Conservation (phyloP, 2,329 filamentous ascomycete genomes). For the Cordyceps cicadae region DNA sequence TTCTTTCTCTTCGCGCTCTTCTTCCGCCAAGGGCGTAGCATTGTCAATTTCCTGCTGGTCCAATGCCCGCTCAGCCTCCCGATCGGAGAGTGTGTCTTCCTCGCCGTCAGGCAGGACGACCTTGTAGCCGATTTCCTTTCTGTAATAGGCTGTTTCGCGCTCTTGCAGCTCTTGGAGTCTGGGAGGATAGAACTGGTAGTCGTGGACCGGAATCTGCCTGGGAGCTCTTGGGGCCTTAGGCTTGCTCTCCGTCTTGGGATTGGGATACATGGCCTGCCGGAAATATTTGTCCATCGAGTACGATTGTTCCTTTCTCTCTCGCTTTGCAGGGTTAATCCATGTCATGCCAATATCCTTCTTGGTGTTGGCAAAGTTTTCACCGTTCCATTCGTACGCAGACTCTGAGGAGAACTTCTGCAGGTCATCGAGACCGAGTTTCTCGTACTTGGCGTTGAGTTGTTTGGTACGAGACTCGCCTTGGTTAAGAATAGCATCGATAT, state of each 20-base stretch:
- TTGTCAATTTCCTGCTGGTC: conserved; percentile 93
- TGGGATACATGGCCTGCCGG: conserved; percentile 71
- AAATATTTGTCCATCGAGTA: conserved; percentile 99
- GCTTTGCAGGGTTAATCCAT: conserved; percentile 98
- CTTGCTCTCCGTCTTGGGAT: conserved; percentile 80
- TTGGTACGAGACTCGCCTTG: conserved; percentile 85
- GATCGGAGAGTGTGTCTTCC: conserved; percentile 77
- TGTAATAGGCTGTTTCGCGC: conserved; percentile 89
- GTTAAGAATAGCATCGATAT: conserved; percentile 81
- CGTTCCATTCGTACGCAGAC: conserved; percentile 98
- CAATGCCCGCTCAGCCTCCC: conserved; percentile 76
- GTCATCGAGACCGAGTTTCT: conserved; percentile 93
- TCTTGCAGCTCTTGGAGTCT: conserved; percentile 84
- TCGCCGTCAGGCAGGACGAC: conserved; percentile 81
- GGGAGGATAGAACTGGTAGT: conserved; percentile 94
- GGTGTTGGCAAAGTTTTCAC: conserved; percentile 83
- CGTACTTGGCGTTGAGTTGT: conserved; percentile 85
- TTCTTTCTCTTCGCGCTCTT: conserved; percentile 82
- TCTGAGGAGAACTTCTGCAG: conserved; percentile 97
- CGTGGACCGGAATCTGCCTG: conserved; percentile 84
- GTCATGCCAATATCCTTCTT: conserved; percentile 88
- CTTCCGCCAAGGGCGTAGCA: conserved; percentile 77
- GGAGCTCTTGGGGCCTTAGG: conserved; percentile 93
- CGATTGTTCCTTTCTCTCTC: conserved; percentile 94
- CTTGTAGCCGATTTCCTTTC: conserved; percentile 95